Base-by-base conservation (phyloP, 2,329 filamentous ascomycete species). In the Fusarium marasasianum region DNA sequence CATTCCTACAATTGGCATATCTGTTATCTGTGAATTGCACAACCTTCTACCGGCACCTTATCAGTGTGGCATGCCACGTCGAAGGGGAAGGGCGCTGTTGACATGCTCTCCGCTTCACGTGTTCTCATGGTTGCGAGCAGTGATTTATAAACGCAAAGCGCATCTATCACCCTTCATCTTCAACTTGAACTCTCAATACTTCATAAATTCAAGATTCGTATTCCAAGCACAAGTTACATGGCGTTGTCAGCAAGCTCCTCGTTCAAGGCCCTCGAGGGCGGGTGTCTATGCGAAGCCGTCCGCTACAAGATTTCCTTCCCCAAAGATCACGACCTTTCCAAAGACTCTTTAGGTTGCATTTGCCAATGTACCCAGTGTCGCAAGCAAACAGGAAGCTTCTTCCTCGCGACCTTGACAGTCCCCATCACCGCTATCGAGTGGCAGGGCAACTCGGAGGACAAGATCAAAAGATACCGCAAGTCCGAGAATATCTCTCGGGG, bases 311-410 rank as follows among this genome's bases (percentile, higher is more conserved):
- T 70, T 6, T 31, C 47, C 5, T 70, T 65, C 8, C 17, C 53
- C 6, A 13, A 35, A 1, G 31, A 45, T 7, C 67, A 70, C 13
- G 22, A 50, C 3, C 11, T 70, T n/a, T 20, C 41, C 5, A 53
- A 41, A 0, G 59, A 69, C 17, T n/a, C 55, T 1, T 4, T 69
- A 4, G 48, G 67, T 0, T 70, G 66, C 1, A 70, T 70, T 3
- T 70, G 67, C 9, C 67, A 45, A 22, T 70, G 67, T 8, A 70
- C 59, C 3, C 67, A 70, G 3, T 70, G 67, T 17, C 67, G 67
- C 33, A 70, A 70, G 26, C 67, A 70, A 9, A 70, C 67, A 0
- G 67, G 67, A 24, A 48, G 59, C 22, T 70, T 70, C 8, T 70
- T 70, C 12, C 48, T 65, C 1, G 22, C 67, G 1, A 59, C 66